These are phyloP conservation scores for Fusarium floridanum DNA, from an alignment of 2,329 filamentous ascomycete genomes.

Conservation along the genomic window DNA sequence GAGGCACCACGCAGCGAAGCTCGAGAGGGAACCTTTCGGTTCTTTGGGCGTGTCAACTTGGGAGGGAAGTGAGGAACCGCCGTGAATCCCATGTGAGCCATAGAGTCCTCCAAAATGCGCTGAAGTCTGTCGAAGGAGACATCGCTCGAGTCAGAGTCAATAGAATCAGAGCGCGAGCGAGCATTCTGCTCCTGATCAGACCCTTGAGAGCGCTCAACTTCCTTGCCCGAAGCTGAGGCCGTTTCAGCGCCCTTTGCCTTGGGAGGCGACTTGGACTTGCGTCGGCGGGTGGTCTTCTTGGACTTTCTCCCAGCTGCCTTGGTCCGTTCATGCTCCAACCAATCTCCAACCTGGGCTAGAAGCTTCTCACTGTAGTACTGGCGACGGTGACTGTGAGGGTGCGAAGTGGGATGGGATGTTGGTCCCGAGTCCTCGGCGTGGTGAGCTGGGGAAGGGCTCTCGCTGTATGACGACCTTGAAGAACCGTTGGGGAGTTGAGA, in stretches of 20 bases:
- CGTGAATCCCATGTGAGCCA: constrained; percentile 66
- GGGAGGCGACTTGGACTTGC: constrained; percentile 57
- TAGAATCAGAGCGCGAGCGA: constrained; percentile 64
- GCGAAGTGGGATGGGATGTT: constrained; percentile 35
- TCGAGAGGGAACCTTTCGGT: constrained; percentile 48
- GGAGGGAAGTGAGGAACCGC: constrained; percentile 59
- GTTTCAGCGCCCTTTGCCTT: constrained; percentile 36
- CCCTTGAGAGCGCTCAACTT: constrained; percentile 28
- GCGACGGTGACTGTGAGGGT: constrained; percentile 50
- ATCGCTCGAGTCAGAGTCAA: constrained; percentile 75
- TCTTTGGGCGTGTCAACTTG: constrained; percentile 59
- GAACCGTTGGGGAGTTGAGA: constrained; percentile 52
- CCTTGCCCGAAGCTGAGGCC: constrained; percentile 23
- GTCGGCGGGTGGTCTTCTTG: constrained; percentile 54
- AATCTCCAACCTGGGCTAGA: constrained; percentile 81
- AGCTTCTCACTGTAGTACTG: constrained; percentile 67
- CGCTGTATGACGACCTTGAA: constrained; percentile 60
- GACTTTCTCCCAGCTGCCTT: constrained; percentile 66
- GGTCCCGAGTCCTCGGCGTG: constrained; percentile 47
- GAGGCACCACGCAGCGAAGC: constrained; percentile 65
- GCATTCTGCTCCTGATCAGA: constrained; percentile 34
- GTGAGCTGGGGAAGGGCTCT: constrained; percentile 46
- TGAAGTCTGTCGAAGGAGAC: constrained; percentile 85
- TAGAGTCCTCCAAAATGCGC: constrained; percentile 78
- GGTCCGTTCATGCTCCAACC: constrained; percentile 84